Evolutionary conservation across 2,329 filamentous ascomycete genomes (phyloP), one percentile per base, ranked within the genome.

Genomic region (Verticillium albo-atrum): DNA sequence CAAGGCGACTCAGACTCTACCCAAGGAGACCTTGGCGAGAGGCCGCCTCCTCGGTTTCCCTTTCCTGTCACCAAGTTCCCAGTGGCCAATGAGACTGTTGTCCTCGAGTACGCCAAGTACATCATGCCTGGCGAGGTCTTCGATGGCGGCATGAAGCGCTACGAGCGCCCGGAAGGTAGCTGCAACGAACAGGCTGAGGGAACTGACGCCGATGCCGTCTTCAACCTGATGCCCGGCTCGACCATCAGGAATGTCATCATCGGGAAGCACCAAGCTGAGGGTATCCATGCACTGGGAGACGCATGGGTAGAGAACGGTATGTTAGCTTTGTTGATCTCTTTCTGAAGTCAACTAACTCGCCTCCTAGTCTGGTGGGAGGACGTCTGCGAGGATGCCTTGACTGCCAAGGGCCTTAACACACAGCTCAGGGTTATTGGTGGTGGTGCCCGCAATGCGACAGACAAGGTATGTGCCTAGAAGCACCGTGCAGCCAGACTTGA

Each of bases 141-240:
- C 32, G 72, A 74, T 23, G 72, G 71, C 54, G 68, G 70, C 54
- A 74, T 72, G 71, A 70, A 70, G 47, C 70, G 70, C 4, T 77
- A 72, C 60, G 74, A 77, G 58, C 74, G 74, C 12, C 71, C 71
- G 1, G 69, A 70, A 47, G 74, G 73, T 25, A 73, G 72, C 58
- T 82, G 79, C 63, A 76, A 70, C 42, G 77, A 74, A 26, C 76
- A 81, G 58, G 69, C 68, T 1, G 79, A 81, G 65, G 78, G 78
- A 23, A 72, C 70, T 0, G 70, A 72, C 37, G 70, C 70, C 1
- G 77, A 79, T 56, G 64, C 74, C 2, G 74, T 76, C n/a, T 76
- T 76, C 58, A 70, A 74, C 55, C 64, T 76, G 30, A 59, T 71
- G 9, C 62, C 73, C 0, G 74, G 74, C 2, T 68, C 73, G 0